A percentile compares a stretch with the other conserved stretches of the same genome.
Evolutionary conservation across 2,329 filamentous ascomycete genomes (phyloP).

Genomic region (Cercospora sesami): DNA sequence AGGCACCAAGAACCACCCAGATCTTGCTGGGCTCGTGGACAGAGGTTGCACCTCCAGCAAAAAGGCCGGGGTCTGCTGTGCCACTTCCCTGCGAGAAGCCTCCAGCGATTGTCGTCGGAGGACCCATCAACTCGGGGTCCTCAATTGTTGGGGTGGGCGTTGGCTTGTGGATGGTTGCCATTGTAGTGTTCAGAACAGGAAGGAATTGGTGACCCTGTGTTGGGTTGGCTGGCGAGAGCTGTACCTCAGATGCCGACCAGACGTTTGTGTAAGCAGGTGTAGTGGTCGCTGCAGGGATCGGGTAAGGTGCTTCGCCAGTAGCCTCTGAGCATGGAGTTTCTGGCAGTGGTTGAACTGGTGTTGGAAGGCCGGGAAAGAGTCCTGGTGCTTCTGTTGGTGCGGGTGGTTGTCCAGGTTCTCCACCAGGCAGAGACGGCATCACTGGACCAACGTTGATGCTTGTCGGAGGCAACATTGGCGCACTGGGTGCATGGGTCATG

Average conservation of each 20-base stretch:
- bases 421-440: background rate
- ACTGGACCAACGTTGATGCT: background rate
- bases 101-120: constrained; percentile 1
- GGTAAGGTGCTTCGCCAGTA: background rate
- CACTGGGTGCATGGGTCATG: constrained; percentile 6
- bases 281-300: background rate
- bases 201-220: background rate
- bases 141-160: background rate
- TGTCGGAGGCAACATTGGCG: background rate
- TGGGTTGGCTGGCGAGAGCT: background rate
- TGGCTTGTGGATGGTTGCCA: background rate
- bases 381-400: background rate
- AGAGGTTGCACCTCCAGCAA: background rate
- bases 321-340: constrained; percentile 2
- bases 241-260: background rate
- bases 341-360: background rate
- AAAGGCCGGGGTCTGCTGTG: constrained; percentile 4
- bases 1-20: background rate
- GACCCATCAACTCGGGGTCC: background rate
- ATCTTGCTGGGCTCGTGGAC: background rate
- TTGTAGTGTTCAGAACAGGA: background rate
- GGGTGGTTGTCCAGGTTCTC: background rate
- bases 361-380: background rate
- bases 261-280: constrained; percentile 1
- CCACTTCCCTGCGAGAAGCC: constrained; percentile 5